These are phyloP conservation scores for Linnemannia hyalina DNA, from an alignment of 192 early-diverging fungal species.

Conservation along the genomic window DNA sequence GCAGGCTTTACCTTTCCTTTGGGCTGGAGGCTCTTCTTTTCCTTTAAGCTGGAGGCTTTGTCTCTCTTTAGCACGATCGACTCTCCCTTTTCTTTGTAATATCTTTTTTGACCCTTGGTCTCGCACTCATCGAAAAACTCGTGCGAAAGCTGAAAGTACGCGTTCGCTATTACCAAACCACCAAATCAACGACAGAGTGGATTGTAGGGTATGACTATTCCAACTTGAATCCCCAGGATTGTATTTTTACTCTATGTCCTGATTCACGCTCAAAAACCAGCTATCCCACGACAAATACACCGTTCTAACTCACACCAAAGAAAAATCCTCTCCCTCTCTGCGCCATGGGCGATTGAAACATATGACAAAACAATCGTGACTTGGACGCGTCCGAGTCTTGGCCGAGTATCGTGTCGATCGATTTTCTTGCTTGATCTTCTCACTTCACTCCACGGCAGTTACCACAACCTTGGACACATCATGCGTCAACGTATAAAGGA, in stretches of 20 bases:
- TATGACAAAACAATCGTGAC: background rate
- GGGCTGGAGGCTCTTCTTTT: no score
- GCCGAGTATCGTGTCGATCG: background rate
- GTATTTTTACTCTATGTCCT: background rate
- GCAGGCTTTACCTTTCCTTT: no score
- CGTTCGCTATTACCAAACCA: background rate
- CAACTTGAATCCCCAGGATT: no score
- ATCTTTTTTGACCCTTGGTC: background rate
- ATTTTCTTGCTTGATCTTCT: background rate
- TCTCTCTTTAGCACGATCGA: no score
- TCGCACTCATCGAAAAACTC: background rate
- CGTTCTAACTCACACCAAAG: background rate
- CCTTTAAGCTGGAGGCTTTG: no score
- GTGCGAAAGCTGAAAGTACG: background rate
- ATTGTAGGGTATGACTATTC: no score
- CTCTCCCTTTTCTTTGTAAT: no score
- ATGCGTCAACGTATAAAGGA: background rate
- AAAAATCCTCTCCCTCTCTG: no score
- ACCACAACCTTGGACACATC: background rate
- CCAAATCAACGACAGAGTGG: no score
- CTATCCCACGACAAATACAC: background rate
- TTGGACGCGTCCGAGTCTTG: conserved; percentile 3
- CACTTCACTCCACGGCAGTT: background rate
- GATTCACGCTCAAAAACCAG: background rate
- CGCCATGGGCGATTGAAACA: background rate